A percentile compares a stretch with the other conserved stretches of the same genome.
phyloP scores from a whole-genome alignment of 805 yeast genomes.

The Babjeviella inositovora region DNA sequence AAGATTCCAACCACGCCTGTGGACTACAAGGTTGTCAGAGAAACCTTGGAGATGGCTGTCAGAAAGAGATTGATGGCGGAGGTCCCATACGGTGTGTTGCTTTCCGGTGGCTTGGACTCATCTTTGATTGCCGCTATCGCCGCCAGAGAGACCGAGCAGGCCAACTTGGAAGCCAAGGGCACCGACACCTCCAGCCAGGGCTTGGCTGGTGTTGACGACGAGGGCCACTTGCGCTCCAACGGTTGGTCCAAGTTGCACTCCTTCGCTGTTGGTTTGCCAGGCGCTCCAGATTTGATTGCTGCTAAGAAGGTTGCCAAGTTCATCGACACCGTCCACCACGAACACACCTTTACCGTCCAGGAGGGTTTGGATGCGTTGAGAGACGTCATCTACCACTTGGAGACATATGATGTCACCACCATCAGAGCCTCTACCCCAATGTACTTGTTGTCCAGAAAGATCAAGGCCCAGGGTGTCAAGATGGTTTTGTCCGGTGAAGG shows the following conservation, averaged over 20 bases:
- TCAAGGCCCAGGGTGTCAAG: conserved; percentile 98
- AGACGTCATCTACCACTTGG: conserved; percentile 91
- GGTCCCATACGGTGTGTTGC: conserved; percentile 95
- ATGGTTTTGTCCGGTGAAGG: conserved; percentile 99
- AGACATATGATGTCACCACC: conserved; percentile 96
- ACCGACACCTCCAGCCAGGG: conserved; percentile 50
- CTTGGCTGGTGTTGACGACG: conserved; percentile 84
- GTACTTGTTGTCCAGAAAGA: conserved; percentile 91
- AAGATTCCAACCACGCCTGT: conserved; percentile 64
- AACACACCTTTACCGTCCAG: conserved; percentile 90
- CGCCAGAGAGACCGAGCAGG: conserved; percentile 84
- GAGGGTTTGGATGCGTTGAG: conserved; percentile 93
- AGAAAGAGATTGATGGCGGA: conserved; percentile 99
- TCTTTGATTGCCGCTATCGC: conserved; percentile 95
- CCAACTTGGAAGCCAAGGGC: conserved; percentile 29
- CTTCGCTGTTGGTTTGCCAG: conserved; percentile 92
- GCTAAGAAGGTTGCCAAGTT: conserved; percentile 94
- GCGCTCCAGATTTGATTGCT: conserved; percentile 94
- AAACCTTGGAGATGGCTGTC: conserved; percentile 80
- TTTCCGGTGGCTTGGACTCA: conserved; percentile 96
- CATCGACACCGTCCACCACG: conserved; percentile 94
- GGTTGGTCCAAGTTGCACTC: conserved; percentile 83
- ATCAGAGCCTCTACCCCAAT: conserved; percentile 98
- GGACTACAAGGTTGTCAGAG: conserved; percentile 59
- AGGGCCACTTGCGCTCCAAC: conserved; percentile 66